Evolutionary conservation across 2,329 filamentous ascomycete genomes (phyloP).

Genomic region (Helotiales sp.): DNA sequence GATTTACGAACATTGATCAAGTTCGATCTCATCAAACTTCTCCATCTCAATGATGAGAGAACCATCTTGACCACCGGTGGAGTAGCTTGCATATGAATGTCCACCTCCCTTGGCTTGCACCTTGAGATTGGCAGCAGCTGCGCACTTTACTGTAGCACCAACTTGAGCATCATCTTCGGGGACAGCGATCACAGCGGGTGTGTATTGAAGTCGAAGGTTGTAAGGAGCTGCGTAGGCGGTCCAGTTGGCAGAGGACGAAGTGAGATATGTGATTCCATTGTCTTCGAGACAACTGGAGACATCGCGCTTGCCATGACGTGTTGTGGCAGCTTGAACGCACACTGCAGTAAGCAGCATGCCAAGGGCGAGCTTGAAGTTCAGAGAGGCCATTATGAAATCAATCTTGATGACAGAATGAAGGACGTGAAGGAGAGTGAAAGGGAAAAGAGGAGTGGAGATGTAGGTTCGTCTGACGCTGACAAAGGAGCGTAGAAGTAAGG

Average conservation of each 20-base stretch:
- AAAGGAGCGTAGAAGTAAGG: background rate
- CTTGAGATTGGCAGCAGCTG: constrained; percentile 42
- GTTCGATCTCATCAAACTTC: constrained; percentile 51
- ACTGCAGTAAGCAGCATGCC: background rate
- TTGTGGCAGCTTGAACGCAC: background rate
- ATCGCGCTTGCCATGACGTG: background rate
- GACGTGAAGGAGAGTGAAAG: background rate
- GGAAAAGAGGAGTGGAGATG: background rate
- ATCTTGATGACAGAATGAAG: background rate
- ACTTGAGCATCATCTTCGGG: constrained; percentile 38
- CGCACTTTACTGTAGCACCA: constrained; percentile 47
- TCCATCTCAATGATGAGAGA: constrained; percentile 54
- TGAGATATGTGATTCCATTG: constrained; percentile 14
- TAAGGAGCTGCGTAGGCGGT: constrained; percentile 17
- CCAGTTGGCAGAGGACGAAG: constrained; percentile 19
- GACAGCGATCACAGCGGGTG: constrained; percentile 24
- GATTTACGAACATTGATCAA: constrained; percentile 40
- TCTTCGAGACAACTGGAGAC: constrained; percentile 18
- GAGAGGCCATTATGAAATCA: background rate
- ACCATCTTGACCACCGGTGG: constrained; percentile 49
- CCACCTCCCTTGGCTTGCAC: constrained; percentile 55
- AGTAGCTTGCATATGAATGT: constrained; percentile 53
- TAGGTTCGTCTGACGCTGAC: background rate
- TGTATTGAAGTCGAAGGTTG: constrained; percentile 27
- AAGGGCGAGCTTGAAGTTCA: background rate